Conservation (phyloP, 2,329 filamentous ascomycete genomes). For the Lachnellula suecica region DNA sequence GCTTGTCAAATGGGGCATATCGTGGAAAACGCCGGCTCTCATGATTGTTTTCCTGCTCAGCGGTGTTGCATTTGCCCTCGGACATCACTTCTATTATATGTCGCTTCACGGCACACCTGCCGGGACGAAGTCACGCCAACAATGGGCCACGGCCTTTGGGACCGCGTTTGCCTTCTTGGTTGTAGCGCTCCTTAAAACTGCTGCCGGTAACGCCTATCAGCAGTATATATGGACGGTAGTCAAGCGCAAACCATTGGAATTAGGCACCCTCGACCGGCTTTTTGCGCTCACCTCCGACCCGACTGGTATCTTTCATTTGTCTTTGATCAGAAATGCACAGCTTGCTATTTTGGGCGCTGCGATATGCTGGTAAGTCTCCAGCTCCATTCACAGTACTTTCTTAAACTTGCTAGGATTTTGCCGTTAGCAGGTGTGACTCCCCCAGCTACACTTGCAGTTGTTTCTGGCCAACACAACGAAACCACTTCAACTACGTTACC, state of each 20-base stretch:
- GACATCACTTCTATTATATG: conserved; percentile 7
- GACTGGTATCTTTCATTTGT: not conserved
- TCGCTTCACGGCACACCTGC: not conserved
- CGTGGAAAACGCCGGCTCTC: conserved; percentile 3
- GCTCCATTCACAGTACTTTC: not conserved
- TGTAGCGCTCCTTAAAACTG: not conserved
- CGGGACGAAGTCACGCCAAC: not conserved
- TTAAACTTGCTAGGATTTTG: conserved; percentile 1
- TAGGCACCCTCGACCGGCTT: not conserved
- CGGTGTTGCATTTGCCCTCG: conserved; percentile 1
- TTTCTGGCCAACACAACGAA: not conserved
- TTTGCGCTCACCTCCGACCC: conserved; percentile 8
- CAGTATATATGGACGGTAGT: conserved; percentile 8
- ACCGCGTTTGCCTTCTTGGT: conserved; percentile 3
- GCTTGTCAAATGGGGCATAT: conserved; percentile 6
- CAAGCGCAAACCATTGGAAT: not conserved
- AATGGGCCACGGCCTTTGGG: conserved; percentile 4
- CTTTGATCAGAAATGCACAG: not conserved
- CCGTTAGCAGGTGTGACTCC: not conserved
- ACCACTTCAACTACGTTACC: not conserved
- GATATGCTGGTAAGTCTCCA: conserved; percentile 6
- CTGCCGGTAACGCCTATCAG: not conserved
- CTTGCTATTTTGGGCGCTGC: not conserved
- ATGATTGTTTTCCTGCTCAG: conserved; percentile 1
- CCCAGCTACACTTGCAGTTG: conserved; percentile 4